These are phyloP conservation scores for Aspergillus novoparasiticus DNA, from an alignment of 2,329 filamentous ascomycete genomes.

Conservation along the genomic window DNA sequence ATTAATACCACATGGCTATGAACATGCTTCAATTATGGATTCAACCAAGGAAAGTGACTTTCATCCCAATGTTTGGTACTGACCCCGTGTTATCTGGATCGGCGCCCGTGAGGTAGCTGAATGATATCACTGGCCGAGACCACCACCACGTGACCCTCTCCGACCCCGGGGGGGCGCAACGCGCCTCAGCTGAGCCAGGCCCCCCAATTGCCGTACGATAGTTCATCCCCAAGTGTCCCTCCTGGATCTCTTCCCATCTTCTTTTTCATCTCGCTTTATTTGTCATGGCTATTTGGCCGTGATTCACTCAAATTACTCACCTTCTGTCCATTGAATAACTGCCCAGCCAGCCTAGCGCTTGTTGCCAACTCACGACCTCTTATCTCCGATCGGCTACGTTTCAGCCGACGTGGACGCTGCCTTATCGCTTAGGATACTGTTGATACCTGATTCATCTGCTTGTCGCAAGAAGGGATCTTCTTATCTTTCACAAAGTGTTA, in stretches of 20 bases:
- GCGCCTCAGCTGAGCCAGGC: constrained; percentile 4
- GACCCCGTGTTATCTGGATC: background rate
- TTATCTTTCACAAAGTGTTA: background rate
- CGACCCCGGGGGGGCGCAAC: constrained; percentile 27
- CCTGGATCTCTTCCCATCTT: constrained; percentile 11
- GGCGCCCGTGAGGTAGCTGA: constrained; percentile 40
- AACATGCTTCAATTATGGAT: constrained; percentile 18
- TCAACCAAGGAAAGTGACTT: background rate
- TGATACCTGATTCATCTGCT: constrained; percentile 10
- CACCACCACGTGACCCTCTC: constrained; percentile 40
- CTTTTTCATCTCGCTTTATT: constrained; percentile 12
- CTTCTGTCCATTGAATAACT: constrained; percentile 13
- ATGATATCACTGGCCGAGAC: constrained; percentile 44
- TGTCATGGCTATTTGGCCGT: constrained; percentile 21
- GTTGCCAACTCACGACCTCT: constrained; percentile 30
- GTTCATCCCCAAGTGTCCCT: constrained; percentile 6
- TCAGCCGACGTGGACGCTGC: constrained; percentile 24
- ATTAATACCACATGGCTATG: constrained; percentile 31
- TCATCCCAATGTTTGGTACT: constrained; percentile 5
- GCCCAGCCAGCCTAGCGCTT: constrained; percentile 13
- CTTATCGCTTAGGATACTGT: constrained; percentile 8
- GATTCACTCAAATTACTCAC: constrained; percentile 12
- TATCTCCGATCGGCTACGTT: constrained; percentile 45
- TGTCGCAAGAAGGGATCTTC: constrained; percentile 5
- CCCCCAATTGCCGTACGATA: constrained; percentile 4